Evolutionary conservation across 73 alveolate genomes (phyloP).

Genomic region (Paramecium pentaurelia): DNA sequence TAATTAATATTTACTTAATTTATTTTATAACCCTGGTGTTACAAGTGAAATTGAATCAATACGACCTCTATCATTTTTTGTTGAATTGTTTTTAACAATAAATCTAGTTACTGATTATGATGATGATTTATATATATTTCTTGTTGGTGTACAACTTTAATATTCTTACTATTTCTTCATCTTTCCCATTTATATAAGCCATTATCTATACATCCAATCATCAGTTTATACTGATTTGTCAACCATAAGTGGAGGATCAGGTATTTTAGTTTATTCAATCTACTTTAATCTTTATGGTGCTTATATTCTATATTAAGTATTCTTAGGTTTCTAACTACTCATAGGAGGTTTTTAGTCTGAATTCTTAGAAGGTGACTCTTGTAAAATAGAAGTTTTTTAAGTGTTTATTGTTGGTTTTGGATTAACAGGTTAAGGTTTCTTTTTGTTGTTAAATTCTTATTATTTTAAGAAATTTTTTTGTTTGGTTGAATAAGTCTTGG

Average conservation of each 20-base stretch:
- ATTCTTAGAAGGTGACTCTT: not conserved
- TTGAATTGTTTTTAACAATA: not conserved
- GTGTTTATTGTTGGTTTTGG: not conserved
- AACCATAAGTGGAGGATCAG: constrained; percentile 27
- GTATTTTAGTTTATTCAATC: not conserved
- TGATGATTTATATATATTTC: constrained; percentile 24
- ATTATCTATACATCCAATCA: constrained; percentile 47
- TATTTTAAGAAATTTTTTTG: not conserved
- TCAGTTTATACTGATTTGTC: constrained; percentile 19
- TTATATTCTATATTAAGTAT: not conserved
- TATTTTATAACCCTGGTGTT: constrained; percentile 5
- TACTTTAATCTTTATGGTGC: constrained; percentile 11
- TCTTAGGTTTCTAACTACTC: constrained; percentile 21
- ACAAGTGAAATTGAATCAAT: constrained; percentile 11
- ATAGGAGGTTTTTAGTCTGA: constrained; percentile 9
- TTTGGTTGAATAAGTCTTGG: not conserved
- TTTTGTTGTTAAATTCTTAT: not conserved
- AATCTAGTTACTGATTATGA: constrained; percentile 38
- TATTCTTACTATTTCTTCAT: constrained; percentile 13
- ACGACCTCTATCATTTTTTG: constrained; percentile 14
- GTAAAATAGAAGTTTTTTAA: not conserved
- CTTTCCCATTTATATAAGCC: constrained; percentile 24
- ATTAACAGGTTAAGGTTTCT: not conserved
- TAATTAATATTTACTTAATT: not conserved
- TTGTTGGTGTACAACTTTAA: not conserved